A percentile compares a stretch with the other conserved stretches of the same genome.
Evolutionary conservation across 2,329 filamentous ascomycete genomes (phyloP).

Genomic region (Colletotrichum magnum): DNA sequence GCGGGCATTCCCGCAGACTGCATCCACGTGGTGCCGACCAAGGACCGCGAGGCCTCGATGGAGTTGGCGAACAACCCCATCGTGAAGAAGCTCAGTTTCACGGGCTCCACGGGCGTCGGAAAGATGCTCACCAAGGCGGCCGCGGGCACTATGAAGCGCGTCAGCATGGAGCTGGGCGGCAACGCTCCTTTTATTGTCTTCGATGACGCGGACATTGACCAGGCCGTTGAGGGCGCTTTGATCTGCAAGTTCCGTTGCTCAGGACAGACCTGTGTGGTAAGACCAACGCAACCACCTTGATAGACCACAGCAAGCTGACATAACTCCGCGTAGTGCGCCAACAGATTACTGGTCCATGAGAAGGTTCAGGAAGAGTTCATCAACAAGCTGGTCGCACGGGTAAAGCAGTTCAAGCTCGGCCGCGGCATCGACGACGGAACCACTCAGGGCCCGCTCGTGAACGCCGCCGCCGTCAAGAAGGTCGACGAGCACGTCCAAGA

Average conservation of each 20-base stretch:
- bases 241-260: conserved; percentile 80
- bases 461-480: conserved; percentile 74
- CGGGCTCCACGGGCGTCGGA: conserved; percentile 68
- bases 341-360: conserved; percentile 68
- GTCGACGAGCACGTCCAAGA: conserved; percentile 74
- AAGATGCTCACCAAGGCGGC: conserved; percentile 77
- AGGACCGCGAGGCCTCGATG: conserved; percentile 40
- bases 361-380: conserved; percentile 72
- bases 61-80: conserved; percentile 48
- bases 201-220: conserved; percentile 79
- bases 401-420: conserved; percentile 71
- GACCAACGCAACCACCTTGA: neutral
- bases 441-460: conserved; percentile 75
- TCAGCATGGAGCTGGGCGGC: conserved; percentile 81
- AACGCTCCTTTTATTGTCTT: conserved; percentile 85
- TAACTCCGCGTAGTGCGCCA: conserved; percentile 57
- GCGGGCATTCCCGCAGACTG: conserved; percentile 79
- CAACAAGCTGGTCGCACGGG: conserved; percentile 63
- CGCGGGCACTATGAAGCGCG: conserved; percentile 78
- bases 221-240: conserved; percentile 76
- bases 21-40: conserved; percentile 56
- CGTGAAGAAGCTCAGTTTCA: conserved; percentile 81
- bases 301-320: neutral
- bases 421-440: conserved; percentile 67
- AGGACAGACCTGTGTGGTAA: conserved; percentile 77